Base-by-base conservation (phyloP, 2,329 filamentous ascomycete species). In the Chalaropsis ovoidea region DNA sequence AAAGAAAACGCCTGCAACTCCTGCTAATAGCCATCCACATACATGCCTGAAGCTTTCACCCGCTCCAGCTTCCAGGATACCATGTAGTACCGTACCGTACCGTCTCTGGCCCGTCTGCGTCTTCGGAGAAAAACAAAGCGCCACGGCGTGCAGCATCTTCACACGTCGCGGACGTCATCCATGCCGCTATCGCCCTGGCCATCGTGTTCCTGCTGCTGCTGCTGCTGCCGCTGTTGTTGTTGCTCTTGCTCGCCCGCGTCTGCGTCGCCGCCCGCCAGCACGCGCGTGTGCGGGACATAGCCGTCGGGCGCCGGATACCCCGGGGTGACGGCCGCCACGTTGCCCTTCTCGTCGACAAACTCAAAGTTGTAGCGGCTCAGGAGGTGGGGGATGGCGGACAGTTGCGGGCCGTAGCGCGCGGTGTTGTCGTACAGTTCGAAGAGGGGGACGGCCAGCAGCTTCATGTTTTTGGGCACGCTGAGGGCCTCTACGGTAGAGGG, bases 391-490 rank as follows among this genome's bases (percentile, higher is more conserved):
- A 99, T 97, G 0, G 94, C 94, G 1, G 92, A 95, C 17, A 99
- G 85, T 74, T 99, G 94, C 3, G 94, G 94, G 0, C 94, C 94
- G 74, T 99, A 99, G 67, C 94, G 82, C 13, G 87, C 88, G 0
- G 90, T 96, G 76, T 99, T 99, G 73, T 99, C 94, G 79, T 99
- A 99, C 47, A 99, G 85, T 77, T 99, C 94, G 76, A 97, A 97
- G 0, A 99, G 81, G 0, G 94, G 94, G 1, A 99, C 94, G 1
- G 94, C 94, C 49, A 99, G 86, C 27, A 99, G 85, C 75, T 99
- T 99, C 94, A 99, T 97, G 77, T 99, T 99, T 79, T 99, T 99
- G 0, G 94, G 94, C 8, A 99, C 94, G 72, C 89, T 95, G 54
- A 99, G 82, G 15, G 97, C 89, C 78, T 96, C 91, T 95, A 74